Percentiles rank a stretch among this genome's conserved stretches.
phyloP scores from a whole-genome alignment of 179 eudicot species.

The Monotropa hypopitys region DNA sequence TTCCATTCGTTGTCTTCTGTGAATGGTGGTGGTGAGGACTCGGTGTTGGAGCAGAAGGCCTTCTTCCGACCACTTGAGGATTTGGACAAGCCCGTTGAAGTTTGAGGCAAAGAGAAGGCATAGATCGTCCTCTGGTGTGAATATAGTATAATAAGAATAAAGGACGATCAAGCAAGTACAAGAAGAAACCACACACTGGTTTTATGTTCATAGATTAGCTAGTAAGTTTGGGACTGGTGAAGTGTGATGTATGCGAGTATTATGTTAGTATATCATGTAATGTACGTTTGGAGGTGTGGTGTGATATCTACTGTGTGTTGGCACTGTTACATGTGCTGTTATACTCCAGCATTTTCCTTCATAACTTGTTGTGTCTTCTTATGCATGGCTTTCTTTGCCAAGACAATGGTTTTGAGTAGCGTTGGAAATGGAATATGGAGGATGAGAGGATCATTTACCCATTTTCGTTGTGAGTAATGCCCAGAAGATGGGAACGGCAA shows the following conservation, averaged over 20 bases:
- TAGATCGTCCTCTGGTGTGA: not conserved
- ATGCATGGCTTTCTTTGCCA: not conserved
- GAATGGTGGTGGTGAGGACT: slow-evolving; percentile 25
- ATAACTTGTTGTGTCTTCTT: not conserved
- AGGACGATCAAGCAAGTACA: not conserved
- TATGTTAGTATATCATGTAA: not conserved
- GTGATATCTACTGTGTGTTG: not conserved
- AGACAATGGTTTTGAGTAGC: not conserved
- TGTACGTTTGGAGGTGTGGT: not conserved
- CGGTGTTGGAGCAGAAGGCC: slow-evolving; percentile 68
- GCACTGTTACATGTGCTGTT: not conserved
- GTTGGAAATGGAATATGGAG: not conserved
- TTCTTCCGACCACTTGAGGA: slow-evolving; percentile 76
- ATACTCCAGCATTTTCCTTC: not conserved
- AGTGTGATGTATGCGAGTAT: not conserved
- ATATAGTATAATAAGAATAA: not conserved
- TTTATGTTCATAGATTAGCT: not conserved
- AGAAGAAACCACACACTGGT: not conserved
- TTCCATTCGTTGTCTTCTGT: slow-evolving; percentile 13
- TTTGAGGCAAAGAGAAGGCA: not conserved
- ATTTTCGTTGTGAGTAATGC: not conserved
- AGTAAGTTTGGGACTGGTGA: not conserved
- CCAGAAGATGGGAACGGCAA: not conserved
- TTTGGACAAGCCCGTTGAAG: slow-evolving; percentile 44
- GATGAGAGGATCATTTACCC: not conserved